Evolutionary conservation across 192 early-diverging fungal genomes (phyloP), one percentile per base, ranked within the genome.

Genomic region (Backusella macrospora): DNA sequence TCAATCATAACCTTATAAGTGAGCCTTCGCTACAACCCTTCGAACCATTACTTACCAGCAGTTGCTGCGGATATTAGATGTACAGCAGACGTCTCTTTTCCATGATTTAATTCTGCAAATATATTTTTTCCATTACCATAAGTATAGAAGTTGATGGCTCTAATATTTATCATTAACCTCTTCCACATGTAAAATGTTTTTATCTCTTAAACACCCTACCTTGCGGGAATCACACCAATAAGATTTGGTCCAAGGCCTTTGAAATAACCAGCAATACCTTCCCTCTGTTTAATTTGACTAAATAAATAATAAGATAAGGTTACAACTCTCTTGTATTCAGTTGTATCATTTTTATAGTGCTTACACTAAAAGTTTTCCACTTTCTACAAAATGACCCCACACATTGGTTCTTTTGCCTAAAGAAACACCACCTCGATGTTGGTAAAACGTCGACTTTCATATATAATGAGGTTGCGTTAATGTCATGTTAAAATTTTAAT

Each of bases 161-260:
- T 93, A 71, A 16, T 63, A 14, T 15, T 49, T 39, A 43, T n/a
- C n/a, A n/a, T n/a, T n/a, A n/a, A n/a, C n/a, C n/a, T n/a, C n/a
- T n/a, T n/a, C n/a, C n/a, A n/a, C n/a, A n/a, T n/a, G n/a, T n/a
- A n/a, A n/a, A n/a, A n/a, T n/a, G n/a, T n/a, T n/a, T n/a, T n/a
- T n/a, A n/a, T n/a, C n/a, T n/a, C n/a, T n/a, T n/a, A n/a, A n/a
- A n/a, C n/a, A n/a, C n/a, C n/a, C n/a, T n/a, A 92, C 90, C 92
- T 88, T 68, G 96, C 92, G 16, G 98, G 98, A 29, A 99, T 90
- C 10, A 99, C 94, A 26, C 96, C 98, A 15, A 95, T 85, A 29
- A 99, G 72, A 62, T 97, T 95, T 3, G 98, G 96, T 1, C 96
- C 95, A 40, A 99, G 74, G n/a, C 98, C 98, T 68, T 96, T 95